Percentiles rank a stretch among this genome's conserved stretches.
phyloP scores from a whole-genome alignment of 23 red algal species.

The Gracilaria domingensis region DNA sequence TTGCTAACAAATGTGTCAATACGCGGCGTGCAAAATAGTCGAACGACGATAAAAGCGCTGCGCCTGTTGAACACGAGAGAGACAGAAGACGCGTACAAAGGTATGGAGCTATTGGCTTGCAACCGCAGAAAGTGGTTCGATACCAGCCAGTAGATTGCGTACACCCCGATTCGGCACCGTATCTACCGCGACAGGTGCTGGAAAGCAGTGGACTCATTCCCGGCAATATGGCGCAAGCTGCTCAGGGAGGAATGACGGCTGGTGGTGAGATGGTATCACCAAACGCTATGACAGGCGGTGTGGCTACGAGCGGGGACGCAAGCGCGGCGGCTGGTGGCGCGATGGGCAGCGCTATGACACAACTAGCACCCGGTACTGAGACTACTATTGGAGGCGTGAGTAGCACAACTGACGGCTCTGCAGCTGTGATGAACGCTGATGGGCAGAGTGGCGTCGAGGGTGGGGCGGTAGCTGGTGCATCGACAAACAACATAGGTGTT shows the following conservation, averaged over 20 bases:
- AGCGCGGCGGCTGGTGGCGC: not conserved
- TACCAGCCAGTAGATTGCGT: not conserved
- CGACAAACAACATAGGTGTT: not conserved
- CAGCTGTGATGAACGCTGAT: not conserved
- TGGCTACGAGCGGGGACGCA: not conserved
- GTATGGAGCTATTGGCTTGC: not conserved
- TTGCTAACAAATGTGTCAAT: not conserved
- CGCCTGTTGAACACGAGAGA: not conserved
- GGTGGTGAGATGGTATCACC: not conserved
- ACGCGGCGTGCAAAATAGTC: not conserved
- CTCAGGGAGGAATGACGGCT: not conserved
- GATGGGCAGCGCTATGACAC: not conserved
- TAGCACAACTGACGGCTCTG: not conserved
- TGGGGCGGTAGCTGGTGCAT: not conserved
- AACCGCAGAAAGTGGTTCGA: not conserved
- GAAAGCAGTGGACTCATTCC: not conserved
- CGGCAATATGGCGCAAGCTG: not conserved
- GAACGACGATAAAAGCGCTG: not conserved
- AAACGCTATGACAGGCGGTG: not conserved
- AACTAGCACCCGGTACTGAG: not conserved
- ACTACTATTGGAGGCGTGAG: not conserved
- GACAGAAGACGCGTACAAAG: not conserved
- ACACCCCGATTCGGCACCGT: constrained; percentile 8
- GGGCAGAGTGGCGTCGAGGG: not conserved
- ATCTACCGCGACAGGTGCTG: constrained; percentile 10